Evolutionary conservation across 495 filamentous ascomycete species (phyloP).

Genomic region (Endocarpon pusillum): DNA sequence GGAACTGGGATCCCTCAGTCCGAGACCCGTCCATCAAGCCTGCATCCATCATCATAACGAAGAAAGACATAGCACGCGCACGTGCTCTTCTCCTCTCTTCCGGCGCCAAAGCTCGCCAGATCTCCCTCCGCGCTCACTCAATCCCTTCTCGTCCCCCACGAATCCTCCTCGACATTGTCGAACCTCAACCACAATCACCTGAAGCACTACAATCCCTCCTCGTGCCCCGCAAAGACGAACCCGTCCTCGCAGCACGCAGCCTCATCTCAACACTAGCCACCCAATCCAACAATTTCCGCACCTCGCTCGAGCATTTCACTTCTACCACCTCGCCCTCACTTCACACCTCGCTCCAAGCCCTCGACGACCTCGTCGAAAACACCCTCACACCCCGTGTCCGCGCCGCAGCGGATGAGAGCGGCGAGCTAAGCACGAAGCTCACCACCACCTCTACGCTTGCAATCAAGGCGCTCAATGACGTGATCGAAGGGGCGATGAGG

Average conservation of each 20-base stretch:
- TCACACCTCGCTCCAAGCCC: conserved; percentile 24
- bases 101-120: conserved; percentile 71
- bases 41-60: conserved; percentile 13
- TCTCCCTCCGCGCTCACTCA: conserved; percentile 44
- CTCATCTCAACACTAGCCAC: conserved; percentile 38
- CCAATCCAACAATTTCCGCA: conserved; percentile 35
- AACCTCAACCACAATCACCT: too few relatives aligned
- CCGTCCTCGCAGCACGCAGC: conserved; percentile 48
- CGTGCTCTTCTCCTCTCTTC: conserved; percentile 60
- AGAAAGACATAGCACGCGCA: conserved; percentile 57
- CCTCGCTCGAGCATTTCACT: conserved; percentile 34
- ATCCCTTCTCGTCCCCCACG: conserved; percentile 22
- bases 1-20: not conserved
- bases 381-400: conserved; percentile 47
- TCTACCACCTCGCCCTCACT: conserved; percentile 26
- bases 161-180: conserved; percentile 21
- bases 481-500: conserved; percentile 53
- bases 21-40: not conserved
- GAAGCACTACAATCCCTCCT: conserved; percentile 19
- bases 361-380: conserved; percentile 34
- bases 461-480: conserved; percentile 61
- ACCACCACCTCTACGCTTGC: conserved; percentile 55
- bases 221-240: conserved; percentile 43
- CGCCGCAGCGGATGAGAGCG: conserved; percentile 54
- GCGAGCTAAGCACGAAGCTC: conserved; percentile 54